Evolutionary conservation across 2,329 filamentous ascomycete species (phyloP), one percentile per base, ranked within the genome.

Genomic region (Trichophyton schoenleinii): DNA sequence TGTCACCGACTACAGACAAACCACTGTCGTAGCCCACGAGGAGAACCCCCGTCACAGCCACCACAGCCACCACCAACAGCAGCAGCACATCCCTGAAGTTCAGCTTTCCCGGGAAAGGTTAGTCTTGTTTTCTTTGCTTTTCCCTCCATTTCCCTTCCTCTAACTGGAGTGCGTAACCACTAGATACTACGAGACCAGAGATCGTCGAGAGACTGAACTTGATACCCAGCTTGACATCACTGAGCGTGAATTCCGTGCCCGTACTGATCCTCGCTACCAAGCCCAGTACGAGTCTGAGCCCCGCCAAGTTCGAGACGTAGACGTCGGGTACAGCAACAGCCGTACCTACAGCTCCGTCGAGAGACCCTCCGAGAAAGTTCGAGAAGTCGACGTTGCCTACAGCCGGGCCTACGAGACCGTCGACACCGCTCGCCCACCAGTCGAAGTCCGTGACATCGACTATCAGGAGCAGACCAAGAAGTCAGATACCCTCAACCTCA

Each of bases 211-310:
- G 67, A 74, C 74, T 62, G 68, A 73, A 65, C 72, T 75, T 64
- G 72, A 78, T 65, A 72, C 72, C 63, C 79, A 81, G 68, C 73
- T 81, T 68, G 79, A 81, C 70, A 68, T 78, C 66, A 78, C 79
- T 70, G 78, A 80, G 67, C 78, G 83, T 82, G 78, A 87, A 82
- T 79, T 88, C 82, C 78, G 83, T 82, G 74, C 85, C 82, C 80
- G 78, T 67, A 78, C 77, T 66, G 74, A 80, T 60, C 81, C 80
- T 65, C 78, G 77, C 66, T 80, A 79, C 73, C 77, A 78, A 69
- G 71, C 75, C 65, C 72, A 77, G 69, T 76, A 74, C 71, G 61
- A 62, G 36, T 44, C 25, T n/a, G 41, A 72, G 75, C 64, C 73
- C 70, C 69, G 72, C 68, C 66, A 70, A 68, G 66, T 66, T 66